These are phyloP conservation scores for Ophiostoma australiae DNA, from an alignment of 2,329 filamentous ascomycete genomes.

Conservation along the genomic window DNA sequence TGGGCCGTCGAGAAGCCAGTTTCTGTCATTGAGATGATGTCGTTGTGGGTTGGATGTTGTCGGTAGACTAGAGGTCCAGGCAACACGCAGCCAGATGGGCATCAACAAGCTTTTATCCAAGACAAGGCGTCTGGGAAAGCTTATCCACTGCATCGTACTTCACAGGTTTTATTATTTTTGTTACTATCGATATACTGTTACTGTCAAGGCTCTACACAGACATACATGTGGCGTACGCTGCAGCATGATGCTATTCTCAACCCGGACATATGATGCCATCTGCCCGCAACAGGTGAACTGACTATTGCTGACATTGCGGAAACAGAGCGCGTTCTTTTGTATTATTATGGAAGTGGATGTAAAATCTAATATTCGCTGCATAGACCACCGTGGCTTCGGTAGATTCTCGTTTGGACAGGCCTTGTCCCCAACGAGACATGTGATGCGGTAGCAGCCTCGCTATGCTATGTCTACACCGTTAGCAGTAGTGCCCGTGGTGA, in stretches of 20 bases:
- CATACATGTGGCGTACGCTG: not conserved
- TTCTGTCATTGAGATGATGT: not conserved
- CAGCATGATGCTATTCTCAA: not conserved
- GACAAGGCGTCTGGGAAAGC: not conserved
- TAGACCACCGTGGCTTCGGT: no score
- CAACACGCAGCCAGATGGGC: not conserved
- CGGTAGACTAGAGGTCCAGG: not conserved
- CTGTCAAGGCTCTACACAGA: not conserved
- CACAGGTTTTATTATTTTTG: no score
- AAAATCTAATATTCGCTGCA: not conserved
- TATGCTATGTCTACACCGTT: no score
- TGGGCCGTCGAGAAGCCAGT: not conserved
- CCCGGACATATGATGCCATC: not conserved
- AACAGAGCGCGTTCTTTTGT: not conserved
- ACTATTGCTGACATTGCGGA: not conserved
- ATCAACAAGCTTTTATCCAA: slow-evolving; percentile 2
- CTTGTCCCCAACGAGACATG: no score
- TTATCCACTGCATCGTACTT: no score
- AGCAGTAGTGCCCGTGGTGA: no score
- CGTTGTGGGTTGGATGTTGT: not conserved
- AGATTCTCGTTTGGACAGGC: no score
- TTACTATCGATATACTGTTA: no score
- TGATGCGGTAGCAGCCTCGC: no score
- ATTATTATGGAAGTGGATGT: not conserved
- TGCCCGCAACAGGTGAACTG: not conserved